Conservation (phyloP, 2,329 filamentous ascomycete genomes). For the Helminthosporium solani region DNA sequence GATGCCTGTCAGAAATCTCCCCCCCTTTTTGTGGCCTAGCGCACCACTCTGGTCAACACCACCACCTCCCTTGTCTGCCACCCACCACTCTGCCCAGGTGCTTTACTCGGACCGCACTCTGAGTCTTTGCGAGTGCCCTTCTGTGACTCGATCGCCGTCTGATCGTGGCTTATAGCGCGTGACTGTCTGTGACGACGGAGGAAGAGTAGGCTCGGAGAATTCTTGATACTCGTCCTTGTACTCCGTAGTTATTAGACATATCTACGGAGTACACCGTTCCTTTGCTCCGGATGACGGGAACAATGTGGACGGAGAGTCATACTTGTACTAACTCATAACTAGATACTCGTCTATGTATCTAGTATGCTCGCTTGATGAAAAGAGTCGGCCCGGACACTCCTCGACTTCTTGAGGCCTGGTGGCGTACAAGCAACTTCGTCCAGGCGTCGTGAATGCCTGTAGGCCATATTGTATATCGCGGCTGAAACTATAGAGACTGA, state of each 20-base stretch:
- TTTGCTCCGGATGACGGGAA: slow-evolving; percentile 20
- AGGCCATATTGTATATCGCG: no score
- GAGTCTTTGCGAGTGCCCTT: slow-evolving; percentile 4
- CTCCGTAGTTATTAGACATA: slow-evolving; percentile 7
- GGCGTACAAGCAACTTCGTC: slow-evolving; percentile 8
- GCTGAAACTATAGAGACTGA: slow-evolving; percentile 21
- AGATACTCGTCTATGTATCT: no score
- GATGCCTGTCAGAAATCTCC: slow-evolving; percentile 5
- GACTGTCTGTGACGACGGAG: slow-evolving; percentile 18
- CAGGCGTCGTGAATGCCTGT: no score
- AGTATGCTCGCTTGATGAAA: no score
- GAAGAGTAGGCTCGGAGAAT: slow-evolving; percentile 15
- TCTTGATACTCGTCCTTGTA: slow-evolving; percentile 18
- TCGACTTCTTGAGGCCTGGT: slow-evolving; percentile 10
- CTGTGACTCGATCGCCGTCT: slow-evolving; percentile 3
- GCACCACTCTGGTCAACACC: slow-evolving; percentile 16
- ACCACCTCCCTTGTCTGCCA: no score
- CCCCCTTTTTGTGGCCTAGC: slow-evolving; percentile 10
- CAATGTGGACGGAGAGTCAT: no score
- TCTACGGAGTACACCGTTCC: no score
- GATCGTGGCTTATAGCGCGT: slow-evolving; percentile 27
- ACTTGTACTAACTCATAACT: no score
- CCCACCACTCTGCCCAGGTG: no score
- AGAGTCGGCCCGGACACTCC: no score
- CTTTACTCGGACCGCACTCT: slow-evolving; percentile 10